phyloP scores from a whole-genome alignment of 2,329 filamentous ascomycete species.

The Cladorrhinum sp. region DNA sequence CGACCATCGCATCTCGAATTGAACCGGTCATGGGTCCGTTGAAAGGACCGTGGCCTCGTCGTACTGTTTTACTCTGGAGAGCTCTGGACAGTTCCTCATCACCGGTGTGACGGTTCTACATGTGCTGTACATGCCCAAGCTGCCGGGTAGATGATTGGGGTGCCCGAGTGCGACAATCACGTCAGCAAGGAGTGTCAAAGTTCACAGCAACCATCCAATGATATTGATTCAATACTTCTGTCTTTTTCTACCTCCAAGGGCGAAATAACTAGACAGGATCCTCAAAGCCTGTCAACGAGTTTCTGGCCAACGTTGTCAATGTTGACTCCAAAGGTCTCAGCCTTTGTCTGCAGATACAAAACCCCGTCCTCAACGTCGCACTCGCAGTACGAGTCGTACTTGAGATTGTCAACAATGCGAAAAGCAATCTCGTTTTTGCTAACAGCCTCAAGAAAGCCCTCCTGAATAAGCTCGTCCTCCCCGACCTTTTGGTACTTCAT shows the following conservation, averaged over 20 bases:
- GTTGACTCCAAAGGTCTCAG: slow-evolving; percentile 18
- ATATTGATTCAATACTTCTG: too few species aligned
- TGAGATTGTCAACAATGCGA: slow-evolving; percentile 46
- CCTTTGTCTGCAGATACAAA: slow-evolving; percentile 45
- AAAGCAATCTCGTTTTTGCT: slow-evolving; percentile 42
- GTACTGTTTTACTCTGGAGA: too few species aligned
- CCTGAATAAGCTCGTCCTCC: slow-evolving; percentile 47
- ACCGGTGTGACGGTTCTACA: not conserved
- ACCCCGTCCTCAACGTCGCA: slow-evolving; percentile 46
- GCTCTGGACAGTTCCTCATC: not conserved
- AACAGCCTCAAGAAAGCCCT: slow-evolving; percentile 48
- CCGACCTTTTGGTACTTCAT: slow-evolving; percentile 45
- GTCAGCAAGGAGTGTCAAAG: too few species aligned
- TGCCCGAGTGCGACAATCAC: not conserved
- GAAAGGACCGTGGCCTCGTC: not conserved
- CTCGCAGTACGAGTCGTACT: slow-evolving; percentile 44
- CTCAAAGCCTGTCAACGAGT: slow-evolving; percentile 24
- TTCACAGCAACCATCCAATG: too few species aligned
- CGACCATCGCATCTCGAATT: too few species aligned
- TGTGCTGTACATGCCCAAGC: not conserved
- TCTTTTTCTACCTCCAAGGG: not conserved
- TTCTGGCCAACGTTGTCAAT: slow-evolving; percentile 21
- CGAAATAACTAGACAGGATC: too few species aligned
- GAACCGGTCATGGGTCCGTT: not conserved
- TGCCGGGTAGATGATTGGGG: not conserved